Evolutionary conservation across 768 basidiomycete genomes (phyloP), one percentile per base, ranked within the genome.

Genomic region (Mycena kentingensis): DNA sequence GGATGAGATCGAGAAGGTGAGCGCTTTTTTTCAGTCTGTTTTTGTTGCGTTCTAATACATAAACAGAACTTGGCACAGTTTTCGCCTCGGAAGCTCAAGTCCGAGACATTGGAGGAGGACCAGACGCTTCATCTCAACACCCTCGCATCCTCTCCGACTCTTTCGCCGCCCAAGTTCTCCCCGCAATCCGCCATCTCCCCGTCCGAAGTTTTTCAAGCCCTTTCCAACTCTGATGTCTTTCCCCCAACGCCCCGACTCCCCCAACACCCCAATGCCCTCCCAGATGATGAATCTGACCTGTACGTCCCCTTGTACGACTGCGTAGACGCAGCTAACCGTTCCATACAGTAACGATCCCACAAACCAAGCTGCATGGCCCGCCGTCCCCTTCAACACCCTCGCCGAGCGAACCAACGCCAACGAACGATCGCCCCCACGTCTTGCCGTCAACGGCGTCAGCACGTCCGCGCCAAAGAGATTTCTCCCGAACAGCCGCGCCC

Each of bases 1-100:
- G 21, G 90, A 93, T 63, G 86, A 87, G 67, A 87, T 93, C 41
- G 90, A 93, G 64, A 79, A 78, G 76, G 88, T 75, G 54, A 6
- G 61, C 61, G 35, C 5, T 11, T 58, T 18, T 24, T 13, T 37
- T 38, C 21, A 4, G 15, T 6, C 21, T 50, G 19, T n/a, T 19
- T 35, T 15, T 49, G 18, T 2, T 2, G 8, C 31, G 22, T 29
- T 49, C 25, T 7, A 42, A 26, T 3, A 42, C 8, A 26, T 26
- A 51, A 32, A 35, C 16, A 87, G 84, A 79, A 79, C 47, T 74
- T 88, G 62, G 83, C 79, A 13, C 82, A 84, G 54, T 80, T 88
- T 46, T 88, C 87, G 27, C 87, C 87, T 5, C 79, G 79, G 53
- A 69, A 70, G 28, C 65, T 79, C 43, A 70, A 74, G 38, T 62